phyloP scores from a whole-genome alignment of 495 filamentous ascomycete species.

The Penicillium coffeae region DNA sequence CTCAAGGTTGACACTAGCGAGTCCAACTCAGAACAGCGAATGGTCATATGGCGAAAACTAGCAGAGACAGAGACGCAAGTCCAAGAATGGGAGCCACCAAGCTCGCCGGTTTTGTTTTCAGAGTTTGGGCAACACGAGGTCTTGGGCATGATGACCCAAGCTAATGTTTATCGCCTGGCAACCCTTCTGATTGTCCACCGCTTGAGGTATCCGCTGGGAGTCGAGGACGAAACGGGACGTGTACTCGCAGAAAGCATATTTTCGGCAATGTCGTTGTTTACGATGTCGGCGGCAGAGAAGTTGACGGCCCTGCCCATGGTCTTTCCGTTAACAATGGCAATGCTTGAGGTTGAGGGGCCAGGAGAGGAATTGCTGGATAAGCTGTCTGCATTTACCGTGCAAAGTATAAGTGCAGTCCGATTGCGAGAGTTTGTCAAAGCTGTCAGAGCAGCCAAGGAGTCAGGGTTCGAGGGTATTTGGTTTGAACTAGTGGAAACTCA shows the following conservation, averaged over 20 bases:
- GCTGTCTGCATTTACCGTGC: constrained; percentile 18
- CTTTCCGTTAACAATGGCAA: constrained; percentile 26
- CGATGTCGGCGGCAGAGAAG: constrained; percentile 8
- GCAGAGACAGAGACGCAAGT: constrained; percentile 21
- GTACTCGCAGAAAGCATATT: constrained; percentile 26
- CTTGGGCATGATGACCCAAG: constrained; percentile 28
- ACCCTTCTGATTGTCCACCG: constrained; percentile 31
- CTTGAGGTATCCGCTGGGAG: constrained; percentile 27
- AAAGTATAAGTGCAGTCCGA: constrained; percentile 17
- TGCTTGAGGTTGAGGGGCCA: constrained; percentile 25
- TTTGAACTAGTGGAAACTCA: constrained; percentile 29
- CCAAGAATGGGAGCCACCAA: constrained; percentile 23
- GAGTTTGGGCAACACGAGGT: constrained; percentile 22
- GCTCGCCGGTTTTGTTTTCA: constrained; percentile 9
- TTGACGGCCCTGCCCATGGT: constrained; percentile 21
- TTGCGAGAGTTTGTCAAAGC: constrained; percentile 23
- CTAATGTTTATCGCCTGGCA: constrained; percentile 28
- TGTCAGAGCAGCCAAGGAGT: constrained; percentile 16
- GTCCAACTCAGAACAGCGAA: constrained; percentile 4
- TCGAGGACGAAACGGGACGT: constrained; percentile 17
- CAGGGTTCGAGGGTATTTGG: constrained; percentile 21
- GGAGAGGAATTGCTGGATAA: constrained; percentile 22
- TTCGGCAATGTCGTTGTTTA: constrained; percentile 21
- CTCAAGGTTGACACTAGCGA: constrained; percentile 9
- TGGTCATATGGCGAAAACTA: constrained; percentile 14